phyloP scores from a whole-genome alignment of 495 filamentous ascomycete genomes.

The Hypoxylon perforatum region DNA sequence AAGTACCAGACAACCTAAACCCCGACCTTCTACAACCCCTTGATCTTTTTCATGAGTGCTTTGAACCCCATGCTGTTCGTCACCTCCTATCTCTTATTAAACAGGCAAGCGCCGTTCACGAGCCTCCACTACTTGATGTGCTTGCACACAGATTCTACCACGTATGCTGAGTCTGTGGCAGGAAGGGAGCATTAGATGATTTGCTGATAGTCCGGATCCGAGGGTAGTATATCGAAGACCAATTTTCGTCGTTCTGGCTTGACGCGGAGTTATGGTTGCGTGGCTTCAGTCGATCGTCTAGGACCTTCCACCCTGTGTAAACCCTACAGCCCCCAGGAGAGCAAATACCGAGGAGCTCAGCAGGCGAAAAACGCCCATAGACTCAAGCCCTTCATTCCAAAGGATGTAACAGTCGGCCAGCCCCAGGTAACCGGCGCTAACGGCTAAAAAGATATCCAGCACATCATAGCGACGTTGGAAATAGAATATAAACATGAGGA shows the following conservation, averaged over 20 bases:
- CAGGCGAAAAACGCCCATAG: conserved; percentile 15
- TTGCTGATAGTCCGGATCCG: background rate
- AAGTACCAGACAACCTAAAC: background rate
- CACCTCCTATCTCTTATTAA: background rate
- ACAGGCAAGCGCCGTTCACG: background rate
- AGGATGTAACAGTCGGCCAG: conserved; percentile 10
- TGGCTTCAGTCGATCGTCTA: too few species aligned
- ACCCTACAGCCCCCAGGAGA: conserved; percentile 14
- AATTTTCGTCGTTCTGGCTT: background rate
- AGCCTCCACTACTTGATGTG: background rate
- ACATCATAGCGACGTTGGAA: conserved; percentile 15
- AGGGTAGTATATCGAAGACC: background rate
- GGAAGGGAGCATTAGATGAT: background rate
- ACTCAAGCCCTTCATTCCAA: conserved; percentile 12
- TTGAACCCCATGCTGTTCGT: background rate
- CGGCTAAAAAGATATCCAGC: conserved; percentile 17
- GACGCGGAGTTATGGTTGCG: too few species aligned
- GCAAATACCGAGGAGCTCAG: conserved; percentile 17
- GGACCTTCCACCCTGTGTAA: conserved; percentile 13
- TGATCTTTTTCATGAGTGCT: background rate
- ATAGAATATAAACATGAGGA: conserved; percentile 29
- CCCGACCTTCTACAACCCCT: background rate
- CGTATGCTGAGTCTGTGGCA: background rate
- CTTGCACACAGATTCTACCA: background rate
- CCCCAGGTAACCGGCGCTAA: conserved; percentile 19